Base-by-base conservation (phyloP, 2,329 filamentous ascomycete species). In the Colletotrichum shisoi region DNA sequence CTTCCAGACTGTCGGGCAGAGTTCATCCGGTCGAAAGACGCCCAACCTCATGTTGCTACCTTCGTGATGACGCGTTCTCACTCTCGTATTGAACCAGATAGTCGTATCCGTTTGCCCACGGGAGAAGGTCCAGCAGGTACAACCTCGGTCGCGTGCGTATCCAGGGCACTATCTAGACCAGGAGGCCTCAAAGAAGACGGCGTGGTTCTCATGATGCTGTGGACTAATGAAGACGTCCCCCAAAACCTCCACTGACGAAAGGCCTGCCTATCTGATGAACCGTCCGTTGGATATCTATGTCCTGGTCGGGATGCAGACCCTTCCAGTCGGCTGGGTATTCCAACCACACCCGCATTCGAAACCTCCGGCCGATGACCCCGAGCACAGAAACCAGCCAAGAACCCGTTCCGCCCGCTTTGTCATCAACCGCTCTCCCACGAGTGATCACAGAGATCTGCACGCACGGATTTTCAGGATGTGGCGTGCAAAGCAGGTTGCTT, bases 321-420 rank as follows among this genome's bases (percentile, higher is more conserved):
- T 76, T 0, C 74, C 74, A 8, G 37, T 62, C 2, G 46, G 61
- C n/a, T 74, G 75, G 54, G 63, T 78, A 48, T 78, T 77, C 60
- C 73, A 76, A 51, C 59, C 77, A 59, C 70, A 70, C 13, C 0
- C 60, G 58, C 27, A 61, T 72, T 46, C 27, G 56, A 39, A 12
- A 42, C 24, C 46, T 17, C 15, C 46, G 40, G 40, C 39, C 46
- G 53, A 52, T 21, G 12, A 39, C 15, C 7, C n/a, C 31, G 15
- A 40, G 49, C 40, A 46, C n/a, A 15, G 27, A 21, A 58, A 59
- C 34, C 39, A 44, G 67, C 68, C 57, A 64, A 61, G 69, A 11
- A 51, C 61, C 17, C 57, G 19, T 39, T 69, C 73, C 40, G 24
- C 21, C 51, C 65, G 59, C 31, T 76, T 75, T 42, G 67, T 74